Base-by-base conservation (phyloP, 495 filamentous ascomycete genomes). In the Neurospora sp. region DNA sequence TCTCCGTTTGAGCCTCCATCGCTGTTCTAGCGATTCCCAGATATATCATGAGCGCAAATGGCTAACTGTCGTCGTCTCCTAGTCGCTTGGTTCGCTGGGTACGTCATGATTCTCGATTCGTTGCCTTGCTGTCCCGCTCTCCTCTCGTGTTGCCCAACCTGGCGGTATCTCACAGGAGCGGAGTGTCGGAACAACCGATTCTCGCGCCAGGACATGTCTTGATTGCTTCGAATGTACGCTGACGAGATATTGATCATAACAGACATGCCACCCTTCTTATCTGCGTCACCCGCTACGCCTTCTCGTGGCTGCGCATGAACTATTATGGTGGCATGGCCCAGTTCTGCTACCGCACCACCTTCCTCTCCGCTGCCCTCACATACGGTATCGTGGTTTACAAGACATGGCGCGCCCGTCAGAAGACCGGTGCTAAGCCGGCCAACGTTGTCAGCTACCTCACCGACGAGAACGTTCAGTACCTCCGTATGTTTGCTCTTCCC, bases 301-400 rank as follows among this genome's bases (percentile, higher is more conserved):
- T 98, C 65, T 93, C 93, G 42, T 94, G 93, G 83, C 82, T 97
- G 73, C 90, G 90, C 77, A 91, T 98, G 85, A 94, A 93, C 83
- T 92, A 86, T 79, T 90, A 90, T 78, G 90, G 89, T 20, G 81
- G 86, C 72, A 87, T 88, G 85, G 94, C 95, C 39, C 85, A 86
- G 70, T 88, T 96, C 80, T 90, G 90, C 73, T 99, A 99, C 81
- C 94, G 96, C 75, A 86, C 91, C 41, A 92, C 94, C 48, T 99
- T 98, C 81, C 71, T 97, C 71, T 89, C 93, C 9, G 96, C 96
- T 0, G 93, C 94, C 14, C 88, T 88, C 38, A 98, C 96, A 4
- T 99, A 99, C 82, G 96, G 96, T 74, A 98, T 99, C 73, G 96
- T 99, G 22, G 96, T 98, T n/a, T 98, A 97, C 87, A 99, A 99